Percentiles rank a stretch among this genome's conserved stretches.
These are phyloP conservation scores for Trichophyton rubrum DNA, from an alignment of 2,329 filamentous ascomycete genomes.

Conservation along the genomic window DNA sequence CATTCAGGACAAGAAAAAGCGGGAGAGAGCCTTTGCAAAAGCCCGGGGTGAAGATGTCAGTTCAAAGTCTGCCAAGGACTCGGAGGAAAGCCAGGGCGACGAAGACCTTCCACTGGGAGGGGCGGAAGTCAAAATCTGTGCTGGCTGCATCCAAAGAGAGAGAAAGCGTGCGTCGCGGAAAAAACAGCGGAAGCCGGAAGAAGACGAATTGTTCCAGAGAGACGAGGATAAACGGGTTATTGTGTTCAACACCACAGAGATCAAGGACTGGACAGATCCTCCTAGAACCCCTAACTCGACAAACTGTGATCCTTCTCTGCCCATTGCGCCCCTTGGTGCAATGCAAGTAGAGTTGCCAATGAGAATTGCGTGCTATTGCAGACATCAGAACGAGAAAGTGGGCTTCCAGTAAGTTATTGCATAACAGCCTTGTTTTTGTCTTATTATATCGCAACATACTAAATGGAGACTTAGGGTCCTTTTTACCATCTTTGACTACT, in stretches of 20 bases:
- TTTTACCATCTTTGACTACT: constrained; percentile 79
- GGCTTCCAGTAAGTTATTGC: constrained; percentile 51
- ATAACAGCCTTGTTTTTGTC: not conserved
- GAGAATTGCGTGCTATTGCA: constrained; percentile 94
- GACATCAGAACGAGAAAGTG: constrained; percentile 85
- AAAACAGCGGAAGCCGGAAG: constrained; percentile 84
- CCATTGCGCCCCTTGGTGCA: constrained; percentile 40
- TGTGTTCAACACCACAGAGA: constrained; percentile 80
- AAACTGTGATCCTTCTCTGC: constrained; percentile 24
- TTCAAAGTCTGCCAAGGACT: constrained; percentile 28
- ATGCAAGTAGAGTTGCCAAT: constrained; percentile 78
- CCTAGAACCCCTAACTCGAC: constrained; percentile 42
- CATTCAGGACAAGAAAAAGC: constrained; percentile 59
- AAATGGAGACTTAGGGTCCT: constrained; percentile 49
- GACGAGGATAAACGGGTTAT: constrained; percentile 72
- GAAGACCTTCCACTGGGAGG: constrained; percentile 68
- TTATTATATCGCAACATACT: constrained; percentile 10
- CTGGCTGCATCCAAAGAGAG: constrained; percentile 82
- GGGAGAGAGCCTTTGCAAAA: constrained; percentile 53
- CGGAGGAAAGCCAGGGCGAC: constrained; percentile 45
- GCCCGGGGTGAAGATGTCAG: constrained; percentile 36
- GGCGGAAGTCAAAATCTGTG: constrained; percentile 85
- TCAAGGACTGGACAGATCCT: constrained; percentile 67
- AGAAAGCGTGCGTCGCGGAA: constrained; percentile 83
- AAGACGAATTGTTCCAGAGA: constrained; percentile 74